These are phyloP conservation scores for Chytriomyces sp. DNA, from an alignment of 192 early-diverging fungal species.

Conservation along the genomic window DNA sequence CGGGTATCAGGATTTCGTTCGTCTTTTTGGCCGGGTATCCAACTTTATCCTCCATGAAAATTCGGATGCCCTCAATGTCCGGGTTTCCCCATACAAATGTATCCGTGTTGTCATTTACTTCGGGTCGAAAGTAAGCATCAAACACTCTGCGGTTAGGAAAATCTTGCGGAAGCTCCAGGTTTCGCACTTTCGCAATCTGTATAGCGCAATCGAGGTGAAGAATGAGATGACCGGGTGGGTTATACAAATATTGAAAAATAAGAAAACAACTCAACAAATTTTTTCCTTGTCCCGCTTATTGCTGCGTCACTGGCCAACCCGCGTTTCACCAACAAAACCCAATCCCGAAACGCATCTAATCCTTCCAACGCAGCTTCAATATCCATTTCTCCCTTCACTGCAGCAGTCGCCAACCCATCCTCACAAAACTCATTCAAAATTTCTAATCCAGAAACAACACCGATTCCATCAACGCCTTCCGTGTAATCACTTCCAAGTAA, in stretches of 20 bases:
- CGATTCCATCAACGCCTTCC: slow-evolving; percentile 83
- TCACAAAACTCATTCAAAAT: slow-evolving; percentile 77
- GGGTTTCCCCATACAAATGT: slow-evolving; percentile 76
- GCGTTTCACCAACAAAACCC: slow-evolving; percentile 61
- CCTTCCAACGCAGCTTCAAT: slow-evolving; percentile 31
- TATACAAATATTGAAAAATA: background rate
- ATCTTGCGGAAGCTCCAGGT: slow-evolving; percentile 67
- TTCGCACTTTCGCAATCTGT: slow-evolving; percentile 53
- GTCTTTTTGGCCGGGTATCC: slow-evolving; percentile 70
- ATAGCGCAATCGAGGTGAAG: background rate
- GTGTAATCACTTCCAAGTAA: slow-evolving; percentile 98
- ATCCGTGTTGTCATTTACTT: slow-evolving; percentile 67
- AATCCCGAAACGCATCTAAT: slow-evolving; percentile 60
- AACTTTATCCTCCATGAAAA: slow-evolving; percentile 65
- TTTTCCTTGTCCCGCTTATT: background rate
- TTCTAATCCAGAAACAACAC: slow-evolving; percentile 88
- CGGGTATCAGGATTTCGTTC: slow-evolving; percentile 72
- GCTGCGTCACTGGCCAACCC: slow-evolving; percentile 20
- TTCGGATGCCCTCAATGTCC: slow-evolving; percentile 59
- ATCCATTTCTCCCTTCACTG: background rate
- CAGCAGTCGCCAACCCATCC: slow-evolving; percentile 17
- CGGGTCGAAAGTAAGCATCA: slow-evolving; percentile 80
- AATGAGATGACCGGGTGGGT: background rate
- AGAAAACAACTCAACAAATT: slow-evolving; percentile 9
- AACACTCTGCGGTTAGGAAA: slow-evolving; percentile 83